Percentiles rank a stretch among this genome's conserved stretches.
Conservation (phyloP, 192 early-diverging fungal genomes). For the Linnemannia exigua region DNA sequence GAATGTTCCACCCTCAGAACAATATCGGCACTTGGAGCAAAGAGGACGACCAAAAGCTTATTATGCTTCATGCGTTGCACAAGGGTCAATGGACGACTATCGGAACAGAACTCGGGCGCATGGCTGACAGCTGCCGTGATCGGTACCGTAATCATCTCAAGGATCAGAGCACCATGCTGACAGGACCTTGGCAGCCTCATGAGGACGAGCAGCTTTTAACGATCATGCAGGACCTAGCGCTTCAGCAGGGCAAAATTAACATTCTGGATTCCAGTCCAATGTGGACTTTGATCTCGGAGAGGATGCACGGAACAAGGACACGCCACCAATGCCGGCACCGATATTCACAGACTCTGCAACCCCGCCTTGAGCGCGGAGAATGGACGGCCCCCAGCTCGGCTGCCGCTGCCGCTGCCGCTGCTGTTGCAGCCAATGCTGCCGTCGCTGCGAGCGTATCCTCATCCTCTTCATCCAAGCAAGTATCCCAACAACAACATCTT, state of each 20-base stretch:
- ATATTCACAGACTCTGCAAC: conserved; percentile 52
- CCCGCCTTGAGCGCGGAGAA: conserved; percentile 51
- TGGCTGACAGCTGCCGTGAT: conserved; percentile 56
- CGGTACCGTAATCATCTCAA: conserved; percentile 53
- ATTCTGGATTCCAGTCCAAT: conserved; percentile 55
- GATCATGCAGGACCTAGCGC: conserved; percentile 57
- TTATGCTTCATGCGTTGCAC: conserved; percentile 38
- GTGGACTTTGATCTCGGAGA: conserved; percentile 56
- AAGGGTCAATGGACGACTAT: conserved; percentile 58
- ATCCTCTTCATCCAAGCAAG: background rate
- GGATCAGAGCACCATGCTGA: conserved; percentile 51
- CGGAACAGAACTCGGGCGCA: conserved; percentile 52
- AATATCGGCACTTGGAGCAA: conserved; percentile 55
- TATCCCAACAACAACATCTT: conserved; percentile 21
- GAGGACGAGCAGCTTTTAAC: conserved; percentile 44
- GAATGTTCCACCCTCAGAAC: conserved; percentile 57
- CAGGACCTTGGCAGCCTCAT: conserved; percentile 52
- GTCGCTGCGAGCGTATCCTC: conserved; percentile 31
- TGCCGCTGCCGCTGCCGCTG: conserved; percentile 45
- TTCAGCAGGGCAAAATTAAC: conserved; percentile 43
- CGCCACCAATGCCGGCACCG: conserved; percentile 55
- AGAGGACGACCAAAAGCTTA: conserved; percentile 57
- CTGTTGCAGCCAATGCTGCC: conserved; percentile 49
- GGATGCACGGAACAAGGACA: conserved; percentile 52
- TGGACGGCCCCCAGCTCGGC: conserved; percentile 55